Base-by-base conservation (phyloP, 495 filamentous ascomycete genomes). In the Daldinia childiae region DNA sequence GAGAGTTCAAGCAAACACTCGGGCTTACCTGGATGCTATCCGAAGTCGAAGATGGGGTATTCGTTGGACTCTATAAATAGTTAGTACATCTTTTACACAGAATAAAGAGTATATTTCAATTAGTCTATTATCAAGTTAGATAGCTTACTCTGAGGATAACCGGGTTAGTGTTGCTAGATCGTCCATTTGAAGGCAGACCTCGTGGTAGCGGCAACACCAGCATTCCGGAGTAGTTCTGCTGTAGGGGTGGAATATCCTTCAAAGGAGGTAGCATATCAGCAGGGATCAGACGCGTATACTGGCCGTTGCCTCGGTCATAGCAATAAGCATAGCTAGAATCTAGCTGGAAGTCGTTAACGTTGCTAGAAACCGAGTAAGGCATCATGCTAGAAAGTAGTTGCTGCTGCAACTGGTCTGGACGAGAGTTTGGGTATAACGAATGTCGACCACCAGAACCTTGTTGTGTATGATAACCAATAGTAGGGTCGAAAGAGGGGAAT, bases 261-360 rank as follows among this genome's bases (percentile, higher is more conserved):
- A 83, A 30, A 6, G 78, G 48, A 0, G 88, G 88, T 4, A 92
- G 77, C 78, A 91, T 86, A 70, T 93, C 91, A 0, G 88, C 83
- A 0, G 89, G 87, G 38, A 93, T 79, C 11, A 94, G 81, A 0
- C 89, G 88, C 12, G 89, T 90, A 61, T 86, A 79, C 15, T 74
- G 78, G 55, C 89, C 89, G 66, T 88, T 82, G 15, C 84, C 83
- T 34, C 90, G 86, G 38, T 84, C 77, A 59, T 85, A 84, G 74
- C 87, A 90, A 76, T 87, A 90, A 17, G 73, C 77, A 39, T 77
- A 78, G 59, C 70, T 73, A 21, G 54, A 15, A 6, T 76, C 69
- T 0, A 74, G 48, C 38, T 69, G 71, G 30, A 62, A 12, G 0
- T 76, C 71, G 38, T 65, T 27, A 52, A 61, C 30, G 19, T 24